Evolutionary conservation across 805 yeast species (phyloP).

Genomic region (Candida nanaspora): DNA sequence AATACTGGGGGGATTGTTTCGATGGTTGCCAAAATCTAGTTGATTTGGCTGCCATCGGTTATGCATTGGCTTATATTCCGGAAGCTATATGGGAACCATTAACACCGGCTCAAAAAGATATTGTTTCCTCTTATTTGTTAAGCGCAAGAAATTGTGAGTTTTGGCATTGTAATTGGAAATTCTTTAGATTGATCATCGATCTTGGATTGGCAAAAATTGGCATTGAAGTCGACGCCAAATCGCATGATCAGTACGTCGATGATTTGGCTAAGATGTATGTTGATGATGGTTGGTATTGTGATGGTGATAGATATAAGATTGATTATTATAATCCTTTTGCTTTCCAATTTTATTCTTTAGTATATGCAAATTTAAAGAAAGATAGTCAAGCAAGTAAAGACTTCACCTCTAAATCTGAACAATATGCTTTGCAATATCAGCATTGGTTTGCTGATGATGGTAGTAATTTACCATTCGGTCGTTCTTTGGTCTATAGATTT

Average conservation of each 20-base stretch:
- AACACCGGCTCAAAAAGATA: conserved; percentile 9
- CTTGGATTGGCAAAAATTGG: conserved; percentile 20
- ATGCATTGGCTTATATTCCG: conserved; percentile 17
- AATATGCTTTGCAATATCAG: conserved; percentile 17
- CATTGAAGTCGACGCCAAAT: conserved; percentile 5
- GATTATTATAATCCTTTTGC: conserved; percentile 27
- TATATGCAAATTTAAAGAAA: conserved; percentile 13
- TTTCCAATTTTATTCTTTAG: conserved; percentile 22
- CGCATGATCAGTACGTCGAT: conserved; percentile 12
- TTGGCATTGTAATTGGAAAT: conserved; percentile 21
- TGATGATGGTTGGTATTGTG: conserved; percentile 26
- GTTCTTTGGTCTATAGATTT: conserved; percentile 1
- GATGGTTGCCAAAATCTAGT: conserved; percentile 21
- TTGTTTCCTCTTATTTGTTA: conserved; percentile 13
- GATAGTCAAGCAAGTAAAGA: conserved; percentile 10
- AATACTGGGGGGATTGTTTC: conserved; percentile 21
- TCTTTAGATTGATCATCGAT: conserved; percentile 22
- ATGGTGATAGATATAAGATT: conserved; percentile 17
- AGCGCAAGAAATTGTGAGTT: conserved; percentile 12
- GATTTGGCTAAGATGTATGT: conserved; percentile 17
- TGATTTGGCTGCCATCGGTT: conserved; percentile 25
- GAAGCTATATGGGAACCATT: conserved; percentile 23
- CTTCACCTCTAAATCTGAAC: conserved; percentile 13
- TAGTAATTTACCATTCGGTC: neutral
- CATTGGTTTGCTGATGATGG: conserved; percentile 12